Evolutionary conservation across 2,329 filamentous ascomycete species (phyloP), one percentile per base, ranked within the genome.

Genomic region (Escovopsis sp.): DNA sequence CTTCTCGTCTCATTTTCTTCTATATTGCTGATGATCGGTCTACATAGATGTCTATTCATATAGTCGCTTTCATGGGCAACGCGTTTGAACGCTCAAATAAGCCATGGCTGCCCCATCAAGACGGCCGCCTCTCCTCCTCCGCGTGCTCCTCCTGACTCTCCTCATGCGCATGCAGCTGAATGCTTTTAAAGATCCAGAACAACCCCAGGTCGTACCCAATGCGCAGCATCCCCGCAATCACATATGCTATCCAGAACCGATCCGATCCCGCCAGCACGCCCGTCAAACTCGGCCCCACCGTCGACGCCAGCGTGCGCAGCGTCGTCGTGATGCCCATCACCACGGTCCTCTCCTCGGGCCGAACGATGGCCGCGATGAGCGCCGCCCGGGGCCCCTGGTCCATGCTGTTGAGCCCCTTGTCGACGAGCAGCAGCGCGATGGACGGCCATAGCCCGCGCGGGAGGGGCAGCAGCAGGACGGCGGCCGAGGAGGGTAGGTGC

Each of bases 291-390:
- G 72, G 72, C 0, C 72, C 63, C 0, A 60, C 50, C 38, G 61
- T 72, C 41, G 70, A 64, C 0, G 73, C 70, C 10, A 79, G 46
- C 0, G 73, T 79, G 6, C 74, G 60, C 19, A 79, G 39, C 47
- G 72, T 72, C 32, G 59, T 63, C 0, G 74, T 79, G 43, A 81
- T 75, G 11, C 76, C 76, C 72, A 80, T 76, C n/a, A 76, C 73
- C 1, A 74, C 76, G 1, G 76, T 81, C 2, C 76, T 60, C 52
- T 81, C 76, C 36, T 72, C 66, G 0, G 74, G 68, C 41, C 64
- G 68, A 3, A 80, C 75, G 0, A 78, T 72, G 0, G 74, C 74
- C 1, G 76, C 73, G 34, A 81, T 77, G 38, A 81, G 72, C 0
- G 76, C 75, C 1, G 74, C 60, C 2, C 76, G 62, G 0, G 76